Percentiles rank a stretch among this genome's conserved stretches.
Conservation (phyloP, 495 filamentous ascomycete genomes). For the Penicillium diatomitis region DNA sequence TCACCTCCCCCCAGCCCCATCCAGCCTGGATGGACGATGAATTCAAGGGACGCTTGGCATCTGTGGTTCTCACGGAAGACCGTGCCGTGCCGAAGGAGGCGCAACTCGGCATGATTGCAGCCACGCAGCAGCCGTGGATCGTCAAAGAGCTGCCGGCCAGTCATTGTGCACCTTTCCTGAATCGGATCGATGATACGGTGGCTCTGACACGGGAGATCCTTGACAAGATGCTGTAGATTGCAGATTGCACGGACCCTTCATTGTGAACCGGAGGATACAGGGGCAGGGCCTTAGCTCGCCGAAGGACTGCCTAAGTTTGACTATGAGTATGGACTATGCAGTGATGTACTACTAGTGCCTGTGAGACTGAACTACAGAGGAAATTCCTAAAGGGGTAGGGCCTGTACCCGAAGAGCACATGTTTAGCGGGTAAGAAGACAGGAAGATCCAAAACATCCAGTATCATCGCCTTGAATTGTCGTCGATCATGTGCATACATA, state of each 20-base stretch:
- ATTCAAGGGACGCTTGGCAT: constrained; percentile 9
- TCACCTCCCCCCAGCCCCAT: constrained; percentile 17
- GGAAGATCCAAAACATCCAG: too few species aligned
- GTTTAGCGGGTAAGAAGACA: too few species aligned
- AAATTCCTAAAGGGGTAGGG: too few species aligned
- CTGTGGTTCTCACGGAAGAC: constrained; percentile 18
- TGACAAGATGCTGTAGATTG: not conserved
- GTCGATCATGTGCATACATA: too few species aligned
- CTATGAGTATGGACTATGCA: too few species aligned
- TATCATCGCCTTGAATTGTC: too few species aligned
- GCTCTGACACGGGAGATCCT: not conserved
- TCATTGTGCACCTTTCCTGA: constrained; percentile 19
- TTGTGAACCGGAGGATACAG: not conserved
- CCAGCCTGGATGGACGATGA: constrained; percentile 18
- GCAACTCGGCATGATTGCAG: constrained; percentile 18
- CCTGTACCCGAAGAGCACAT: too few species aligned
- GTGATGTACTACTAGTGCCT: too few species aligned
- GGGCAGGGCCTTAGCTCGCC: not conserved
- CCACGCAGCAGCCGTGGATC: constrained; percentile 12
- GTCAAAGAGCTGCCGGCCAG: constrained; percentile 16
- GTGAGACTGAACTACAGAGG: too few species aligned
- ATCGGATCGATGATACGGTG: constrained; percentile 5
- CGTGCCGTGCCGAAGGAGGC: constrained; percentile 15
- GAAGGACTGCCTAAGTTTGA: too few species aligned
- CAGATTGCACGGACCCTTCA: not conserved